These are phyloP conservation scores for Jimgerdemannia flammicorona DNA, from an alignment of 192 early-diverging fungal species.

Conservation along the genomic window DNA sequence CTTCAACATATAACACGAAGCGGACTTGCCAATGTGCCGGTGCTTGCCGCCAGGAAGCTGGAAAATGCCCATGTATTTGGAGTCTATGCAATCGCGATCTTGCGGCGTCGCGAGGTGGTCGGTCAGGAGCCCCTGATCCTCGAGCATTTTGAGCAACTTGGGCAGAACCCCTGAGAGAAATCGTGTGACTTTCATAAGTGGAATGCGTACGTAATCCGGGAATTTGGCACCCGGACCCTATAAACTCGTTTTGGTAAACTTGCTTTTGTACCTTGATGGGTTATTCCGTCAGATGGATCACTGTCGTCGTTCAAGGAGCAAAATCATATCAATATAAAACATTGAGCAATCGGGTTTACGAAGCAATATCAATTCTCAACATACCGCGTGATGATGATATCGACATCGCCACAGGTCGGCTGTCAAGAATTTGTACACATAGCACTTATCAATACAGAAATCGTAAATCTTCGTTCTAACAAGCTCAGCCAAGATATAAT, in stretches of 20 bases:
- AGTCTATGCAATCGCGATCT: background rate
- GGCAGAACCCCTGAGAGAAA: constrained; percentile 12
- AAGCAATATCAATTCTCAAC: constrained; percentile 15
- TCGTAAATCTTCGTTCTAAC: no score
- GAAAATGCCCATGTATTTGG: constrained; percentile 36
- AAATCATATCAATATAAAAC: constrained; percentile 20
- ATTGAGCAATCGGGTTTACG: background rate
- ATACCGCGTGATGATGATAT: constrained; percentile 29
- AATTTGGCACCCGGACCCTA: constrained; percentile 9
- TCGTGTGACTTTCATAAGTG: no score
- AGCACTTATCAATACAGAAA: no score
- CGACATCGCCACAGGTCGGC: constrained; percentile 33
- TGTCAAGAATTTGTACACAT: background rate
- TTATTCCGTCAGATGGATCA: constrained; percentile 2
- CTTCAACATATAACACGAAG: constrained; percentile 22
- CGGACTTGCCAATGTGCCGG: constrained; percentile 31
- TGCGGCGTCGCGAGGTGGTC: background rate
- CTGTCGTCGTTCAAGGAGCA: constrained; percentile 19
- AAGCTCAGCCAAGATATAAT: no score
- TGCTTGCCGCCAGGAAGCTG: constrained; percentile 10
- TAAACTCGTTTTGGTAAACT: constrained; percentile 22
- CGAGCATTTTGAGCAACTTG: background rate
- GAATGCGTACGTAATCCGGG: background rate
- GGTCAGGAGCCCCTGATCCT: background rate
- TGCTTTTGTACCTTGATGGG: constrained; percentile 20